Conservation (phyloP, 805 yeast genomes). For the Candida sphagnicola region DNA sequence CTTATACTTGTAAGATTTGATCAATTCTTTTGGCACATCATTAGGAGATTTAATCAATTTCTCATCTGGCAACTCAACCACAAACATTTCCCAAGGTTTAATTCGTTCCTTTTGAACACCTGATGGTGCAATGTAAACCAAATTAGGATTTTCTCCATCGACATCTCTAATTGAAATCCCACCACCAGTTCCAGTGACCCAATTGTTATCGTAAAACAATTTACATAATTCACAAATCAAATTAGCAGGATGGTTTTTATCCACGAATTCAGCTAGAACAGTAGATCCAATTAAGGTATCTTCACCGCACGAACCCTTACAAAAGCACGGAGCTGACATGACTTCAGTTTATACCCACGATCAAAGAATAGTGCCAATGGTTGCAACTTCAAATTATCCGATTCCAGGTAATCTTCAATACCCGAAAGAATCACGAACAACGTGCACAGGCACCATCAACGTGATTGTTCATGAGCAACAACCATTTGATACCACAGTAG, state of each 20-base stretch:
- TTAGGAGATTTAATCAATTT: constrained; percentile 59
- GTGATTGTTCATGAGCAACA: no score
- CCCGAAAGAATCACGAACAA: no score
- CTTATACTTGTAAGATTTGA: constrained; percentile 48
- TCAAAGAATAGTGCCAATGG: no score
- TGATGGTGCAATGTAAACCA: constrained; percentile 83
- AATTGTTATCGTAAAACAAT: constrained; percentile 70
- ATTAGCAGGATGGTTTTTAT: constrained; percentile 74
- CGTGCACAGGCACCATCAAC: no score
- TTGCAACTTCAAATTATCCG: no score
- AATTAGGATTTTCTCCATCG: constrained; percentile 39
- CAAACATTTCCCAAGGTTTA: constrained; percentile 77
- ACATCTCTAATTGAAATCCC: constrained; percentile 73
- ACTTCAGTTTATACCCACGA: no score
- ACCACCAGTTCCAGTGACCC: constrained; percentile 97
- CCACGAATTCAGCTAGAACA: constrained; percentile 28
- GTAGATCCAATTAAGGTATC: constrained; percentile 4
- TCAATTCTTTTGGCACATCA: constrained; percentile 32
- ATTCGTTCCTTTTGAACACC: constrained; percentile 93
- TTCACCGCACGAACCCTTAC: constrained; percentile 6
- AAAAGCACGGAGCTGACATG: constrained; percentile 16
- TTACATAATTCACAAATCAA: constrained; percentile 79
- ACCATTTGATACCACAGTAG: no score
- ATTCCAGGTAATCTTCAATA: no score
- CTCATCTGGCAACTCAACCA: constrained; percentile 53